Evolutionary conservation across 2,329 filamentous ascomycete genomes (phyloP).

Genomic region (Aspergillus tamarii): DNA sequence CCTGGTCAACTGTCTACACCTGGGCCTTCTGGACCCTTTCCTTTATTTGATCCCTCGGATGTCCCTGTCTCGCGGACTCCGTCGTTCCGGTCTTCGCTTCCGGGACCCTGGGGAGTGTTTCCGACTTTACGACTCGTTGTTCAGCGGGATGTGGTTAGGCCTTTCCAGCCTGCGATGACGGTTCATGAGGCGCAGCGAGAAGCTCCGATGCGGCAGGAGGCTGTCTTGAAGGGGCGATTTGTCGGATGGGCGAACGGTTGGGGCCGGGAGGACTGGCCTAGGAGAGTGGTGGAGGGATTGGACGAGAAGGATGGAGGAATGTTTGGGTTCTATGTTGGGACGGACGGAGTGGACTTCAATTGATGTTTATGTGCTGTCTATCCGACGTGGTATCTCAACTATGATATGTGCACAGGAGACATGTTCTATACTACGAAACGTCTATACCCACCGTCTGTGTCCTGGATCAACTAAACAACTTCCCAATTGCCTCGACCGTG

Average conservation of each 20-base stretch:
- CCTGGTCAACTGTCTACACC: slow-evolving; percentile 8
- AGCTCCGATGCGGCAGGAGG: slow-evolving; percentile 38
- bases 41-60: slow-evolving; percentile 17
- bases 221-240: slow-evolving; percentile 39
- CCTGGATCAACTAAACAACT: slow-evolving; percentile 49
- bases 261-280: slow-evolving; percentile 41
- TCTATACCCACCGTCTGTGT: background rate
- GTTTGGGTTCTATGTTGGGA: slow-evolving; percentile 35
- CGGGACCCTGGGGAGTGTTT: slow-evolving; percentile 44
- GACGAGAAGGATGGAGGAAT: slow-evolving; percentile 31
- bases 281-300: slow-evolving; percentile 32
- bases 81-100: slow-evolving; percentile 39
- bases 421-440: background rate
- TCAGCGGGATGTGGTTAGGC: slow-evolving; percentile 37
- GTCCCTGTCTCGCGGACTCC: slow-evolving; percentile 19
- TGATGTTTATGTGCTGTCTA: slow-evolving; percentile 5
- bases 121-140: slow-evolving; percentile 43
- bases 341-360: slow-evolving; percentile 28
- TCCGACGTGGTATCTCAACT: background rate
- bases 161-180: slow-evolving; percentile 39
- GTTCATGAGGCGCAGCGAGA: slow-evolving; percentile 38
- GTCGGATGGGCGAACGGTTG: slow-evolving; percentile 42
- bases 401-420: background rate
- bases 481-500: slow-evolving; percentile 62
- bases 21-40: slow-evolving; percentile 26